Percentiles rank a stretch among this genome's conserved stretches.
phyloP scores from a whole-genome alignment of 805 yeast species.

The Suhomyces tanzawaensis region DNA sequence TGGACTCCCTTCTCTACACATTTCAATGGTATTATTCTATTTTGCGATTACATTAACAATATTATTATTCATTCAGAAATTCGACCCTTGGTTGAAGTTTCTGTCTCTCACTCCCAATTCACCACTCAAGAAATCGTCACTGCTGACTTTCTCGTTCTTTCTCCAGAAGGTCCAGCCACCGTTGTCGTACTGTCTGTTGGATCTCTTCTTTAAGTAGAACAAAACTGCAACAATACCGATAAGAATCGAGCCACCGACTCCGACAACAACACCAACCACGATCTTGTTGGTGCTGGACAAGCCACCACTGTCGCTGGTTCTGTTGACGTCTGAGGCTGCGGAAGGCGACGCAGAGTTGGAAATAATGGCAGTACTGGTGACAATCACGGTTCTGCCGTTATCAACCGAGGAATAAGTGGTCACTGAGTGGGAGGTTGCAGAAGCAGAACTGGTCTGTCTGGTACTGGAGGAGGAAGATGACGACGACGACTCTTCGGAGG shows the following conservation, averaged over 20 bases:
- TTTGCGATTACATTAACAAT: no score
- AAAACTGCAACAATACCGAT: constrained; percentile 33
- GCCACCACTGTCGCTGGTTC: constrained; percentile 12
- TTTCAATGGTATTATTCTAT: no score
- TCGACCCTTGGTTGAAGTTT: constrained; percentile 46
- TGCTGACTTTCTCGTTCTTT: constrained; percentile 41
- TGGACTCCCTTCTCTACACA: no score
- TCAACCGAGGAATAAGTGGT: constrained; percentile 34
- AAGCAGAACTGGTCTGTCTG: background rate
- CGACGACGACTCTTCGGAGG: constrained; percentile 1
- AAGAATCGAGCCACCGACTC: constrained; percentile 44
- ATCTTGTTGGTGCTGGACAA: constrained; percentile 42
- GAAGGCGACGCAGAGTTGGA: constrained; percentile 21
- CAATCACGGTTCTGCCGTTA: constrained; percentile 37
- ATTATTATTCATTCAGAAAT: no score
- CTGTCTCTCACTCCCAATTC: constrained; percentile 49
- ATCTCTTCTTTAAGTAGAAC: constrained; percentile 35
- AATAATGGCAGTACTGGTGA: constrained; percentile 38
- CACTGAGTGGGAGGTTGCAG: constrained; percentile 7
- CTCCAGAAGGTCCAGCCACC: constrained; percentile 50
- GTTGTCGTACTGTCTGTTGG: constrained; percentile 22
- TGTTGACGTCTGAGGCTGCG: constrained; percentile 19
- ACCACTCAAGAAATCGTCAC: constrained; percentile 42
- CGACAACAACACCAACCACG: constrained; percentile 48
- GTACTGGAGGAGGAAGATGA: background rate